Conservation (phyloP, 2,329 filamentous ascomycete genomes). For the Ustilaginoidea virens region DNA sequence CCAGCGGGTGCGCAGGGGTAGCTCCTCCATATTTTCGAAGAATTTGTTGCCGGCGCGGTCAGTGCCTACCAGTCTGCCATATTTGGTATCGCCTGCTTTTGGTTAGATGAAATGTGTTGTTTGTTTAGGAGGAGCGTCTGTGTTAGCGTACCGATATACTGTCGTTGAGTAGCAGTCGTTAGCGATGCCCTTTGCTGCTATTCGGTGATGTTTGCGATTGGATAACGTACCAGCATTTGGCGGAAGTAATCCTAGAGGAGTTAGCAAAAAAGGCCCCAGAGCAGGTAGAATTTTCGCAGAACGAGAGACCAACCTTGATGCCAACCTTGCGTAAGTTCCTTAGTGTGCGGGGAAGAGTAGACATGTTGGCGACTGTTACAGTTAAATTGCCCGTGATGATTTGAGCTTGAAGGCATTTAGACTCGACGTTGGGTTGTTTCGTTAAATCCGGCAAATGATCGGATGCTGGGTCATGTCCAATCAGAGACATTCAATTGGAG, state of each 20-base stretch:
- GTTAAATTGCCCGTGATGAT: constrained; percentile 7
- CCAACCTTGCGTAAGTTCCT: constrained; percentile 79
- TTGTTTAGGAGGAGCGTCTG: too few species aligned
- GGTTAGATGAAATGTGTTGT: too few species aligned
- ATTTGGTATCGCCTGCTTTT: constrained; percentile 97
- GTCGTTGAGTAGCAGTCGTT: constrained; percentile 7
- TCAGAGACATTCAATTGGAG: background rate
- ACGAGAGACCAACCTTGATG: constrained; percentile 79
- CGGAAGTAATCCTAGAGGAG: constrained; percentile 62
- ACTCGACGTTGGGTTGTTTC: constrained; percentile 5
- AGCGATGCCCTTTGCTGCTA: background rate
- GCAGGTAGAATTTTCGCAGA: constrained; percentile 1
- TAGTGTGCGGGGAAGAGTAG: constrained; percentile 74
- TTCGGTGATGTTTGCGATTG: constrained; percentile 6
- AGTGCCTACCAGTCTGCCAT: constrained; percentile 66
- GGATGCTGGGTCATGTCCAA: constrained; percentile 8
- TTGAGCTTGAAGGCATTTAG: constrained; percentile 2
- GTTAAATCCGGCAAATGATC: constrained; percentile 15
- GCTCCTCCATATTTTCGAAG: constrained; percentile 89
- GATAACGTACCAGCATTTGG: constrained; percentile 75
- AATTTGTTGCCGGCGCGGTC: constrained; percentile 96
- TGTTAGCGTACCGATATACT: constrained; percentile 46
- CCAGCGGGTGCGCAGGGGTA: constrained; percentile 93
- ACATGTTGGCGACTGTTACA: constrained; percentile 49
- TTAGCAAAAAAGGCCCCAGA: constrained; percentile 2